Percentiles rank a stretch among this genome's conserved stretches.
phyloP scores from a whole-genome alignment of 371 early-diverging fungal species.

The Saksenaea vasiformis region DNA sequence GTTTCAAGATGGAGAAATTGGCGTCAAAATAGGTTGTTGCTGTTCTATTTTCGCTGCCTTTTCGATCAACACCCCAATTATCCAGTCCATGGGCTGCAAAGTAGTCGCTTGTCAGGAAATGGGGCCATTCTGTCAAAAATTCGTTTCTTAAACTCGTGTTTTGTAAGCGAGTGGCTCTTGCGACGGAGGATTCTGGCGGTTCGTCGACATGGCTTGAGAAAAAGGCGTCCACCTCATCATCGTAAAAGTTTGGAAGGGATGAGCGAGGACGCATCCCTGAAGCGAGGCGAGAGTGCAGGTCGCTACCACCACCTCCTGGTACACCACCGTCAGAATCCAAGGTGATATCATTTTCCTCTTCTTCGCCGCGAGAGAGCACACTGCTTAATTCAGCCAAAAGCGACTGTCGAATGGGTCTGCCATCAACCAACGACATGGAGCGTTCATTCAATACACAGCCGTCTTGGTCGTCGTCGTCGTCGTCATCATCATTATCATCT shows the following conservation, averaged over 20 bases:
- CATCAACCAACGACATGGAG: neutral
- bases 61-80: slow-evolving; percentile 1
- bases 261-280: neutral
- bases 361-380: neutral
- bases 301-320: neutral
- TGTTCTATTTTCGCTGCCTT: slow-evolving; percentile 9
- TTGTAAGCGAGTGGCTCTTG: neutral
- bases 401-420: neutral
- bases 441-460: neutral
- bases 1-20: slow-evolving; percentile 23
- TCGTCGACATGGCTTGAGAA: slow-evolving; percentile 25
- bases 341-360: neutral
- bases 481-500: neutral
- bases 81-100: slow-evolving; percentile 24
- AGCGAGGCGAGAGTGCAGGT: neutral
- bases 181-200: slow-evolving; percentile 11
- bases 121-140: slow-evolving; percentile 24
- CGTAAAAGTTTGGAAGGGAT: slow-evolving; percentile 3
- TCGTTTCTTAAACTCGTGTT: slow-evolving; percentile 14
- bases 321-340: neutral
- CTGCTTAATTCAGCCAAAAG: slow-evolving; percentile 2
- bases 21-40: slow-evolving; percentile 32
- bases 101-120: slow-evolving; percentile 37
- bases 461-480: neutral
- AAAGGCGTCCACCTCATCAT: slow-evolving; percentile 35